Evolutionary conservation across 2,329 filamentous ascomycete genomes (phyloP).

Genomic region (Aspergillus sp.): DNA sequence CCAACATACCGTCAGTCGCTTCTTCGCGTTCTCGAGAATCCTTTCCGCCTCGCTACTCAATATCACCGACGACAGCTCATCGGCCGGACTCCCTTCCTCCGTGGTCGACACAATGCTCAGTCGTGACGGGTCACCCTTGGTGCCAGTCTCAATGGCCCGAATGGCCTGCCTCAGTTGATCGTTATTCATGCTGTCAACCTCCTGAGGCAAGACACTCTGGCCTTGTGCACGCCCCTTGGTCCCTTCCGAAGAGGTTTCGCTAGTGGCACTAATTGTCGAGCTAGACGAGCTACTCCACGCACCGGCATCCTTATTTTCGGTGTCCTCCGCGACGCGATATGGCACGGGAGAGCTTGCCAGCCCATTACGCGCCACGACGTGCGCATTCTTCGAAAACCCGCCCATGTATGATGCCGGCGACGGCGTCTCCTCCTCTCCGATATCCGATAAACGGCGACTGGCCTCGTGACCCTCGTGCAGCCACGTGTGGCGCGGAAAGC

Average conservation of each 20-base stretch:
- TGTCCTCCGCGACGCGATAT: conserved; percentile 47
- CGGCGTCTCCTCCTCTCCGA: conserved; percentile 43
- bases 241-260: conserved; percentile 21
- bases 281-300: conserved; percentile 36
- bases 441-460: conserved; percentile 45
- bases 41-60: conserved; percentile 81
- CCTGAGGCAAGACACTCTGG: conserved; percentile 1
- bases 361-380: conserved; percentile 10
- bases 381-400: conserved; percentile 15
- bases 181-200: conserved; percentile 2
- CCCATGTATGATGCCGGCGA: conserved; percentile 22
- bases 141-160: conserved; percentile 4
- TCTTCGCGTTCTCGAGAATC: conserved; percentile 91
- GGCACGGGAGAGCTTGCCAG: conserved; percentile 18
- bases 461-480: conserved; percentile 37
- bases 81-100: conserved; percentile 49
- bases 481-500: conserved; percentile 35
- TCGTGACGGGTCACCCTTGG: conserved; percentile 22
- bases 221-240: conserved; percentile 1
- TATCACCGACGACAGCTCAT: conserved; percentile 69
- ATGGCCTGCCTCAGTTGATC: conserved; percentile 3
- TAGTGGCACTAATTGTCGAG: conserved; percentile 37
- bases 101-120: conserved; percentile 39
- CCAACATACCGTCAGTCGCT: conserved; percentile 72
- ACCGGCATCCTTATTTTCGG: conserved; percentile 48